These are phyloP conservation scores for Arthromyces matolae DNA, from an alignment of 768 basidiomycete species.

Conservation along the genomic window DNA sequence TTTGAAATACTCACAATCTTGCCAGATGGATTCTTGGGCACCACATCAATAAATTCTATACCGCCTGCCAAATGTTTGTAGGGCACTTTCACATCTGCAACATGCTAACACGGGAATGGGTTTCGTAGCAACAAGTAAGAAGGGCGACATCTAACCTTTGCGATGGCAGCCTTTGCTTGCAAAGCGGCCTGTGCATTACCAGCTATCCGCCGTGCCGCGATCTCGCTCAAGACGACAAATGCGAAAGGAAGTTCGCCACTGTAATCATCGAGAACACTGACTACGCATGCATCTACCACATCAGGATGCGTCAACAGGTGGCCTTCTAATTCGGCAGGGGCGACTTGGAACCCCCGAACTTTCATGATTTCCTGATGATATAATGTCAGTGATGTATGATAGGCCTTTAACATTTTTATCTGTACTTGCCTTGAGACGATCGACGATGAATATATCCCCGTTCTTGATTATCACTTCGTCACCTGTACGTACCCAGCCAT, in stretches of 20 bases:
- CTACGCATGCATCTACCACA: conserved; percentile 60
- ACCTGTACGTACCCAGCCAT: conserved; percentile 67
- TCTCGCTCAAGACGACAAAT: conserved; percentile 53
- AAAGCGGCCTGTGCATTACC: conserved; percentile 30
- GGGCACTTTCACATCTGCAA: conserved; percentile 51
- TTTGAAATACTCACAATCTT: conserved; percentile 49
- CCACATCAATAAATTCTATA: conserved; percentile 55
- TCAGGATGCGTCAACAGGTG: conserved; percentile 59
- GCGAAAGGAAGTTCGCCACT: conserved; percentile 74
- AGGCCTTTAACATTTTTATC: not conserved
- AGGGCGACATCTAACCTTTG: conserved; percentile 43
- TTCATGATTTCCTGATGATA: conserved; percentile 63
- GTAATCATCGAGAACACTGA: conserved; percentile 68
- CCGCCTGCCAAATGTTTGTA: conserved; percentile 65
- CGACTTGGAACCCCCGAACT: conserved; percentile 57
- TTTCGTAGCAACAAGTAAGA: not conserved
- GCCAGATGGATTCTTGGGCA: conserved; percentile 73
- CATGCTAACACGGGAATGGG: conserved; percentile 36
- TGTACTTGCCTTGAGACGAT: conserved; percentile 63
- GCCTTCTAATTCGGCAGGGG: conserved; percentile 65
- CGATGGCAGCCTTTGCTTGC: conserved; percentile 42
- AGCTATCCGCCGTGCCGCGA: conserved; percentile 33
- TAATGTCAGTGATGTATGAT: not conserved
- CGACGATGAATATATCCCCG: conserved; percentile 64
- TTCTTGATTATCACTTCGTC: conserved; percentile 69